Conservation (phyloP, 805 yeast genomes). For the Starmerella potacharoeniae region DNA sequence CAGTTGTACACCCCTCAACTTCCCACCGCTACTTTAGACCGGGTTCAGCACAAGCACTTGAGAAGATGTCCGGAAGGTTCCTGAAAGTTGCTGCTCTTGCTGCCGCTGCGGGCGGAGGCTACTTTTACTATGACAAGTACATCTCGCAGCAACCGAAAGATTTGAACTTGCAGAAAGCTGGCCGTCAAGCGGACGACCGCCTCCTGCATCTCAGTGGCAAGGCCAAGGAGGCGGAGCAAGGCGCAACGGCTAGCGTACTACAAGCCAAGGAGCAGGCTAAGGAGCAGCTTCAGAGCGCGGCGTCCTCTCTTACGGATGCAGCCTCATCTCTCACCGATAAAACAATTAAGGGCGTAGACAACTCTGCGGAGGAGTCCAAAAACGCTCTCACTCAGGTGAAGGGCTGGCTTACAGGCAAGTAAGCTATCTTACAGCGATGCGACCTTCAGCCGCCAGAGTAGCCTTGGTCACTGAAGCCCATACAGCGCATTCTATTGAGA, state of each 20-base stretch:
- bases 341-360: background rate
- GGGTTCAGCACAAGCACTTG: background rate
- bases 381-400: background rate
- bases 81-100: background rate
- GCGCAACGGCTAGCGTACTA: background rate
- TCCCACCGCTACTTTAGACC: background rate
- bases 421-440: background rate
- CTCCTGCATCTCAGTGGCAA: background rate
- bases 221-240: constrained; percentile 1
- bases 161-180: background rate
- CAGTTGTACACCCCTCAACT: background rate
- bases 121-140: background rate
- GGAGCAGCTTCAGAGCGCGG: background rate
- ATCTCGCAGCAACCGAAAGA: background rate
- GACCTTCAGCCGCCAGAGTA: too few relatives aligned
- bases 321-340: background rate
- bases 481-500: background rate
- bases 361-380: background rate
- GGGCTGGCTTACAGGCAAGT: constrained; percentile 1
- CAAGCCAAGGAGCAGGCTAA: background rate
- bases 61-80: background rate
- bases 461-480: background rate
- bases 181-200: background rate
- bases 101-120: constrained; percentile 2
- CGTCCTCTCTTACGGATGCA: background rate